A percentile compares a stretch with the other conserved stretches of the same genome.
Evolutionary conservation across 768 basidiomycete genomes (phyloP).

Genomic region (Rhodosporidiobolus odoratus): DNA sequence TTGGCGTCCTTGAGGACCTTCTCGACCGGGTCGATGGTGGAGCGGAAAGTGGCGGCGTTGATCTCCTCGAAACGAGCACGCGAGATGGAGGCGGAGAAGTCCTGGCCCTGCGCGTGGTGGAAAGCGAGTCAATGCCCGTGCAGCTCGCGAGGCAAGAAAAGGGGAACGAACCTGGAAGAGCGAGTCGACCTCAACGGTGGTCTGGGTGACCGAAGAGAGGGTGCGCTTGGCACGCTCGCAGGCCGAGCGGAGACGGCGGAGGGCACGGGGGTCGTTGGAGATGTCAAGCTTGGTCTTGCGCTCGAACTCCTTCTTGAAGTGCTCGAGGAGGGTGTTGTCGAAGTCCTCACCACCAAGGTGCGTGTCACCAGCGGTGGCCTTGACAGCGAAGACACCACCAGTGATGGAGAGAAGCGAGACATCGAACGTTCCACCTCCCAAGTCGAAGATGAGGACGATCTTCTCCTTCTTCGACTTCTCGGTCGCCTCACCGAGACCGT

Average conservation of each 20-base stretch:
- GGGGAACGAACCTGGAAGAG: conserved; percentile 68
- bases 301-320: conserved; percentile 99
- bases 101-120: conserved; percentile 62
- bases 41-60: conserved; percentile 90
- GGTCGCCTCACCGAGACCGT: conserved; percentile 64
- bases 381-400: conserved; percentile 97
- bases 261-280: conserved; percentile 91
- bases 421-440: conserved; percentile 99
- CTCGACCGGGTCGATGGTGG: conserved; percentile 95
- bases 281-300: conserved; percentile 94
- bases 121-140: conserved; percentile 17
- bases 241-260: conserved; percentile 89
- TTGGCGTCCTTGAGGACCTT: conserved; percentile 99
- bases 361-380: conserved; percentile 98
- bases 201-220: conserved; percentile 94
- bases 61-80: conserved; percentile 99
- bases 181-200: conserved; percentile 98
- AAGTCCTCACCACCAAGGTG: conserved; percentile 99
- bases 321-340: conserved; percentile 93
- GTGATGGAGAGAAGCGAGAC: conserved; percentile 96
- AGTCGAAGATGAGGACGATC: conserved; percentile 98
- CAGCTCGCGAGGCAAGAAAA: conserved; percentile 13
- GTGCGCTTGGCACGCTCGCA: conserved; percentile 99
- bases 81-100: conserved; percentile 97
- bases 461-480: conserved; percentile 90